Evolutionary conservation across 495 filamentous ascomycete species (phyloP).

Genomic region (Hypoxylon trugodes): DNA sequence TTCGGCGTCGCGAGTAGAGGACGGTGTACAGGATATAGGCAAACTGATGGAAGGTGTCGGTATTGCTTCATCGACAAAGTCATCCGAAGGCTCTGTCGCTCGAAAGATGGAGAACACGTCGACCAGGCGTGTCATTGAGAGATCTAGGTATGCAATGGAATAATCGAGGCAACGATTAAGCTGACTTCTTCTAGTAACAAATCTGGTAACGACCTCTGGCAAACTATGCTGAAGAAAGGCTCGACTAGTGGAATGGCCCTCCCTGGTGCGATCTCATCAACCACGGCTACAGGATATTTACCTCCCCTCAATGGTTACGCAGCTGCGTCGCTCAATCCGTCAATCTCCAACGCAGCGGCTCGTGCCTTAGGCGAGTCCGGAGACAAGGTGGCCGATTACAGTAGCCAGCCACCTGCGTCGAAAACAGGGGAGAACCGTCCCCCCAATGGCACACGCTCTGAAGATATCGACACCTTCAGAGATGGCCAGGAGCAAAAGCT

Average conservation of each 20-base stretch:
- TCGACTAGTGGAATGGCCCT: slow-evolving; percentile 47
- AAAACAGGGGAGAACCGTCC: slow-evolving; percentile 56
- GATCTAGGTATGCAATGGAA: slow-evolving; percentile 39
- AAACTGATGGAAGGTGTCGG: slow-evolving; percentile 2
- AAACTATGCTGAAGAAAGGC: slow-evolving; percentile 54
- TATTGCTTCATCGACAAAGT: slow-evolving; percentile 4
- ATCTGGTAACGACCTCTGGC: slow-evolving; percentile 49
- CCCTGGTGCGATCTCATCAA: slow-evolving; percentile 54
- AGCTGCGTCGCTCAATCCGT: slow-evolving; percentile 53
- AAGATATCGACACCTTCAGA: slow-evolving; percentile 37
- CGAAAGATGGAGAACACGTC: slow-evolving; percentile 13
- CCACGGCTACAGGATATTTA: slow-evolving; percentile 56
- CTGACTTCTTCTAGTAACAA: slow-evolving; percentile 37
- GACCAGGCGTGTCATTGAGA: slow-evolving; percentile 30
- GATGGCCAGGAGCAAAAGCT: slow-evolving; percentile 43
- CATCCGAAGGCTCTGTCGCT: background rate
- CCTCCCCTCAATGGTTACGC: slow-evolving; percentile 56
- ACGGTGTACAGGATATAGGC: background rate
- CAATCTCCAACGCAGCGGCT: slow-evolving; percentile 44
- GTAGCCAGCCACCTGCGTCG: slow-evolving; percentile 39
- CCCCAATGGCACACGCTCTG: slow-evolving; percentile 42
- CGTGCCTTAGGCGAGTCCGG: slow-evolving; percentile 38
- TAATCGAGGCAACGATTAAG: background rate
- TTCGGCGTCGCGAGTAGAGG: background rate
- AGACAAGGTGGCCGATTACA: slow-evolving; percentile 37